phyloP scores from a whole-genome alignment of 192 early-diverging fungal species.

The Linnemannia schmuckeri region DNA sequence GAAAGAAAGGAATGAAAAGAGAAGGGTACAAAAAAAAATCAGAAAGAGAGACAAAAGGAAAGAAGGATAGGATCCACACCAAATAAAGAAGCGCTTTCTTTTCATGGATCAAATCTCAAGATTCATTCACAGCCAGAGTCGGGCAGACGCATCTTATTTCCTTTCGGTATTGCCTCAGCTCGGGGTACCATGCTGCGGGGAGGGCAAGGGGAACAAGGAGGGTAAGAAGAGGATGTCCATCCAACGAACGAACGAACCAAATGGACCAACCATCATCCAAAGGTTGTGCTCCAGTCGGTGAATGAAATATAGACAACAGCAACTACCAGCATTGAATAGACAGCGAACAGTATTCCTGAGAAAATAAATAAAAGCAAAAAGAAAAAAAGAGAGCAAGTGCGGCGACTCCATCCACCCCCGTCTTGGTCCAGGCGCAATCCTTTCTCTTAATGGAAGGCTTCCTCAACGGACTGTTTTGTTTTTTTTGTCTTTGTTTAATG shows the following conservation, averaged over 20 bases:
- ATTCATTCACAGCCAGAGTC: no score
- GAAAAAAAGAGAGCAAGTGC: background rate
- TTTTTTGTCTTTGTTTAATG: background rate
- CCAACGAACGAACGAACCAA: background rate
- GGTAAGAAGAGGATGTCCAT: background rate
- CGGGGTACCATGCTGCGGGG: background rate
- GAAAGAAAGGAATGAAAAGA: background rate
- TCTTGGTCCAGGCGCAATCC: background rate
- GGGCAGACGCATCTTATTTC: no score
- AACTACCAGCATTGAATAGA: background rate
- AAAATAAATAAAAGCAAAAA: background rate
- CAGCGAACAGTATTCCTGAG: background rate
- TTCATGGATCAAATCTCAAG: background rate
- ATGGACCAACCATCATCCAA: no score
- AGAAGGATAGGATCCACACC: background rate
- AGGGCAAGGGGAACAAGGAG: background rate
- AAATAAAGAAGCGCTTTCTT: background rate
- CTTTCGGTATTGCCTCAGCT: background rate
- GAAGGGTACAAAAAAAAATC: background rate
- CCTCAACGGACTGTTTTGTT: background rate
- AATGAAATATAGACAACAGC: background rate
- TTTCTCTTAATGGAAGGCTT: background rate
- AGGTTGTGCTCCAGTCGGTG: background rate
- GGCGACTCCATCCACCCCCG: background rate
- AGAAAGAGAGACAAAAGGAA: background rate